Percentiles rank a stretch among this genome's conserved stretches.
Conservation (phyloP, 2,329 filamentous ascomycete species). For the Trichoderma hamatum region DNA sequence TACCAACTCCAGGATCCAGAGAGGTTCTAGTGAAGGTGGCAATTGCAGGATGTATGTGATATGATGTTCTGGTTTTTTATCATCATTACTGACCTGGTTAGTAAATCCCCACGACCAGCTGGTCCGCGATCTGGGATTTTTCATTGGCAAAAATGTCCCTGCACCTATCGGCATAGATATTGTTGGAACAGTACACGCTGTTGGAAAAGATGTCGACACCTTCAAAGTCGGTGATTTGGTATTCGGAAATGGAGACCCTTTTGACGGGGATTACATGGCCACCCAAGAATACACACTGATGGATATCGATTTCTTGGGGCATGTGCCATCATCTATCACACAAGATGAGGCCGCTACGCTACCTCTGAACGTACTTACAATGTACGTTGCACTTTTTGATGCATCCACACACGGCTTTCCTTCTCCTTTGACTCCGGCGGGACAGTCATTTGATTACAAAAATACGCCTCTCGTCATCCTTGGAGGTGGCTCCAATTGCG, state of each 20-base stretch:
- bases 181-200: not conserved
- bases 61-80: not conserved
- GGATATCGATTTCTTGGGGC: not conserved
- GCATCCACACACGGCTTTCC: not conserved
- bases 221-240: slow-evolving; percentile 1
- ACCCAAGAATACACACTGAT: slow-evolving; percentile 14
- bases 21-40: slow-evolving; percentile 5
- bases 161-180: not conserved
- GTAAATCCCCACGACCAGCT: not conserved
- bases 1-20: not conserved
- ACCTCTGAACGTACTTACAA: slow-evolving; percentile 2
- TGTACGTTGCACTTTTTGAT: slow-evolving; percentile 12
- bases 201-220: not conserved
- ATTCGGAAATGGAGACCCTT: slow-evolving; percentile 2
- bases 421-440: not conserved
- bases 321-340: not conserved
- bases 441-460: slow-evolving; percentile 5
- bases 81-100: not conserved
- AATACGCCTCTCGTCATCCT: not conserved
- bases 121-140: not conserved
- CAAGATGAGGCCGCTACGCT: slow-evolving; percentile 8
- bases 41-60: slow-evolving; percentile 2
- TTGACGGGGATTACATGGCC: not conserved
- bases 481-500: not conserved
- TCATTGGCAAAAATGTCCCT: not conserved